These are phyloP conservation scores for Aspergillus hortae DNA, from an alignment of 2,329 filamentous ascomycete species.

Conservation along the genomic window DNA sequence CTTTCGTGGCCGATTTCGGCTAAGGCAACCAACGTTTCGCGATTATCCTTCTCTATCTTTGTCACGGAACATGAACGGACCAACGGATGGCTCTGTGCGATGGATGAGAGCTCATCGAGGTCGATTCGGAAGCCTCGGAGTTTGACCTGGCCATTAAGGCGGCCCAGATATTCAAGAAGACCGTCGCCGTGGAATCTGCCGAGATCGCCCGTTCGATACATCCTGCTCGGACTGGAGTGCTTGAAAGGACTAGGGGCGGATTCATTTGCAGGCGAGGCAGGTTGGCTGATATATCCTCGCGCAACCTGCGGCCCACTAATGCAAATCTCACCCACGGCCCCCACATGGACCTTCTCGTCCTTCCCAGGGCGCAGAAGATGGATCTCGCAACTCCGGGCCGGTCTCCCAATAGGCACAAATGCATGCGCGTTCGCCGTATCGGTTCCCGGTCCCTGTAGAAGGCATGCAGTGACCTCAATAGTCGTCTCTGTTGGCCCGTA, in stretches of 20 bases:
- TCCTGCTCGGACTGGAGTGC: neutral
- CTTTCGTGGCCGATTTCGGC: neutral
- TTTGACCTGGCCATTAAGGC: constrained; percentile 4
- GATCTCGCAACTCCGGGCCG: neutral
- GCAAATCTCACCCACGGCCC: constrained; percentile 3
- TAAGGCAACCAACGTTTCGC: neutral
- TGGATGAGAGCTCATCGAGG: neutral
- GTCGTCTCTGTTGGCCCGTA: constrained; percentile 6
- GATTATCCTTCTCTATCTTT: neutral
- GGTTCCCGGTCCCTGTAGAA: neutral
- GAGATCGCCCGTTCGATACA: constrained; percentile 6
- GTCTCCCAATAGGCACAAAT: constrained; percentile 1
- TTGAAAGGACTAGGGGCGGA: constrained; percentile 2
- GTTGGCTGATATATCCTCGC: constrained; percentile 1
- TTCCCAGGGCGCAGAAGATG: constrained; percentile 2
- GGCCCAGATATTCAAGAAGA: constrained; percentile 1
- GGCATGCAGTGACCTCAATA: constrained; percentile 1
- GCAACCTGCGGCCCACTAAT: constrained; percentile 4
- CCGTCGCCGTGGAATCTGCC: constrained; percentile 2
- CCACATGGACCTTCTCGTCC: neutral
- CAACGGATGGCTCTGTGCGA: neutral
- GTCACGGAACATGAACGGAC: neutral
- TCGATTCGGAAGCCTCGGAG: constrained; percentile 6
- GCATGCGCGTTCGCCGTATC: neutral
- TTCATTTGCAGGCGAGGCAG: neutral